phyloP scores from a whole-genome alignment of 108 stramenopile species.

The Schizochytrium sp. region DNA sequence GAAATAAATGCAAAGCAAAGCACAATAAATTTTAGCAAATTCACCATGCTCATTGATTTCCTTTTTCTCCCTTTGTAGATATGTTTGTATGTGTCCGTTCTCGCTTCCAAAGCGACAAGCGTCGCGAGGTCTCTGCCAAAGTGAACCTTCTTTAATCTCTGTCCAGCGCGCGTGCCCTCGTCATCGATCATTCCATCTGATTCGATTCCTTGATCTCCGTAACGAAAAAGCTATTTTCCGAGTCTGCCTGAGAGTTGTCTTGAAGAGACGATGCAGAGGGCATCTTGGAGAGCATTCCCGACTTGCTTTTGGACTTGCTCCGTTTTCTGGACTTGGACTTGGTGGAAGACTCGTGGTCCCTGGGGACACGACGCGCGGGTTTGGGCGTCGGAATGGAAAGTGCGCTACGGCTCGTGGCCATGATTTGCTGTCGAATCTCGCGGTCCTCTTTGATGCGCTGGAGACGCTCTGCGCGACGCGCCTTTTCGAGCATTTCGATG shows the following conservation, averaged over 20 bases:
- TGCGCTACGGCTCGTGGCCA: background rate
- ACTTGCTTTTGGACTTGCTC: background rate
- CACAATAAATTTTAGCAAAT: no score
- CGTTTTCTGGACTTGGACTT: background rate
- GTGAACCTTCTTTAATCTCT: no score
- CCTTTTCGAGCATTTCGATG: conserved; percentile 21
- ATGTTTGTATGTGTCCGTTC: background rate
- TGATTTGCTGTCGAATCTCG: conserved; percentile 20
- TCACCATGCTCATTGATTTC: no score
- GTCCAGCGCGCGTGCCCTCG: no score
- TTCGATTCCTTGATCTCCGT: background rate
- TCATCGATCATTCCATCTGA: background rate
- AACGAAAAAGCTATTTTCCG: conserved; percentile 12
- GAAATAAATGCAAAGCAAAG: no score
- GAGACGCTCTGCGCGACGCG: conserved; percentile 5
- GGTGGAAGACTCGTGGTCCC: no score
- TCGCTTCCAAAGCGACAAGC: background rate
- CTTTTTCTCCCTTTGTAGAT: background rate
- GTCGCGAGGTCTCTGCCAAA: no score
- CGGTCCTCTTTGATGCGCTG: conserved; percentile 24
- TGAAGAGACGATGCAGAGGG: background rate
- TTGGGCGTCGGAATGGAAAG: background rate
- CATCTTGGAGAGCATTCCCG: background rate
- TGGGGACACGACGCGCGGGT: no score
- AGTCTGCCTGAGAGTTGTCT: background rate